These are phyloP conservation scores for Leccinum disarticulatum DNA, from an alignment of 768 basidiomycete genomes.

Conservation along the genomic window DNA sequence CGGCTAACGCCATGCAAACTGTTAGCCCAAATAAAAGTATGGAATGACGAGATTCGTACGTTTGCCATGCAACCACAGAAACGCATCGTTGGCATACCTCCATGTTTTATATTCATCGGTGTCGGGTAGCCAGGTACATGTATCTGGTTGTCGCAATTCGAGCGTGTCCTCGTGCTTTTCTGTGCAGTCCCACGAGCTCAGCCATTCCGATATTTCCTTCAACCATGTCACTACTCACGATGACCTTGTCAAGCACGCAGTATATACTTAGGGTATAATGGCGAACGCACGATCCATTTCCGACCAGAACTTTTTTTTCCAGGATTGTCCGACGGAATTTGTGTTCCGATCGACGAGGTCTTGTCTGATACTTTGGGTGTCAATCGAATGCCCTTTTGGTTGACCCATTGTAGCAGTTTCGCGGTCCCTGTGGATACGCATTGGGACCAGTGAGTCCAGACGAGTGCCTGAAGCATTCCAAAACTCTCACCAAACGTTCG, in stretches of 20 bases:
- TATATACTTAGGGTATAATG: not conserved
- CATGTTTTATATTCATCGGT: not conserved
- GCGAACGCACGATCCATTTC: not conserved
- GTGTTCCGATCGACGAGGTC: not conserved
- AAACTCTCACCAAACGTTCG: not conserved
- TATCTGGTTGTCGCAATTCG: not conserved
- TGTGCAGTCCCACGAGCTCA: not conserved
- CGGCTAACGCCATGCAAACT: not conserved
- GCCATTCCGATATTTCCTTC: too few species aligned
- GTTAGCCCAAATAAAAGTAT: not conserved
- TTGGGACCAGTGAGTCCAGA: not conserved
- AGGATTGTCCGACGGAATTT: not conserved
- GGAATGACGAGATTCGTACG: not conserved
- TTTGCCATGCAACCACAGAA: not conserved
- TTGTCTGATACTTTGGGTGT: not conserved
- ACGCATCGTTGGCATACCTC: not conserved
- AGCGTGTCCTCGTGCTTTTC: not conserved
- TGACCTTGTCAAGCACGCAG: not conserved
- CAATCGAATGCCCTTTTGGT: not conserved
- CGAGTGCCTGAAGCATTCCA: not conserved
- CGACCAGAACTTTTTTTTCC: not conserved
- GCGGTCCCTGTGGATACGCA: not conserved
- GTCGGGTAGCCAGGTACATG: not conserved
- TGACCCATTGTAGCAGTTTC: not conserved
- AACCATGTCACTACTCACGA: constrained; percentile 15